Conservation (phyloP, 257 asterid genomes). For the Capsicum rhomboideum region DNA sequence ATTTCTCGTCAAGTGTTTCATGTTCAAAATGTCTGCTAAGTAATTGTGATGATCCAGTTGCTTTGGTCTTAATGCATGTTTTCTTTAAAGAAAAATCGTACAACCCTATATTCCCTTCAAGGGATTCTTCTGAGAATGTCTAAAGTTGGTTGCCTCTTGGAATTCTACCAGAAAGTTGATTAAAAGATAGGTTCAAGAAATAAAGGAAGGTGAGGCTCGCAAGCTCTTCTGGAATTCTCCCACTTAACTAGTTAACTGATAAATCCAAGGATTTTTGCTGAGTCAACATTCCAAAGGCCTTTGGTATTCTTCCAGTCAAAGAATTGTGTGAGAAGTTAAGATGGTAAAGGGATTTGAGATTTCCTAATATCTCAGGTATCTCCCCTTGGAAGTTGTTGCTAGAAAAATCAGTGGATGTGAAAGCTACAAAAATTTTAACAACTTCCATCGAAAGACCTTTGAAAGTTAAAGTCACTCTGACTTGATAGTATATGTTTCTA, state of each 20-base stretch:
- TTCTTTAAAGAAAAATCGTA: neutral
- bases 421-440: too few species aligned
- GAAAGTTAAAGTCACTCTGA: neutral
- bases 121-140: conserved; percentile 15
- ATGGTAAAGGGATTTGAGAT: too few species aligned
- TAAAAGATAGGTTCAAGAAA: conserved; percentile 29
- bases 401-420: too few species aligned
- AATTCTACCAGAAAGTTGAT: conserved; percentile 27
- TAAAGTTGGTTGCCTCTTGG: conserved; percentile 21
- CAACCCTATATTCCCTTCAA: conserved; percentile 18
- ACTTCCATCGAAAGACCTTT: neutral
- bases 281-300: too few species aligned
- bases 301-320: too few species aligned
- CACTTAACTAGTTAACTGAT: conserved; percentile 13
- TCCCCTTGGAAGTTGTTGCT: too few species aligned
- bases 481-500: neutral
- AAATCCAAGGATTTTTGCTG: too few species aligned
- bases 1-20: too few species aligned
- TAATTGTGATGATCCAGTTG: too few species aligned
- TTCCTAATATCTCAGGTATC: too few species aligned
- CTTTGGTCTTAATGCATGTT: neutral
- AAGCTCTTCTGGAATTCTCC: conserved; percentile 31
- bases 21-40: too few species aligned
- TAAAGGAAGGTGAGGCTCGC: conserved; percentile 38
- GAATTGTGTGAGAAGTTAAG: too few species aligned